phyloP scores from a whole-genome alignment of 495 filamentous ascomycete species.

The Diplogelasinospora grovesii region DNA sequence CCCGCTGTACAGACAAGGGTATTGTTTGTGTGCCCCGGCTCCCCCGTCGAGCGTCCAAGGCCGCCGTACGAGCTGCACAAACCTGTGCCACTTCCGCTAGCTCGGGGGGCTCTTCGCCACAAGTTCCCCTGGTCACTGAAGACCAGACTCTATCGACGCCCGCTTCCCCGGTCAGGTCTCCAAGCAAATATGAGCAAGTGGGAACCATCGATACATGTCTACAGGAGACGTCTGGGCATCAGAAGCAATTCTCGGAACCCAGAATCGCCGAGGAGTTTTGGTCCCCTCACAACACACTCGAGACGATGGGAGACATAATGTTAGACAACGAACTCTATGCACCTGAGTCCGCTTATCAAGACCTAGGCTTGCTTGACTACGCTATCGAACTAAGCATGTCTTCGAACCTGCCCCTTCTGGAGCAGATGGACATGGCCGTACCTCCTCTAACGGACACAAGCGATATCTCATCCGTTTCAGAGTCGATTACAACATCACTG shows the following conservation, averaged over 20 bases:
- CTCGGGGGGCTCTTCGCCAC: slow-evolving; percentile 9
- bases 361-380: slow-evolving; percentile 30
- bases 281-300: slow-evolving; percentile 29
- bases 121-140: slow-evolving; percentile 17
- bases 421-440: slow-evolving; percentile 24
- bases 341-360: slow-evolving; percentile 26
- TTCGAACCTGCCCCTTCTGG: slow-evolving; percentile 16
- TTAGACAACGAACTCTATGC: slow-evolving; percentile 21
- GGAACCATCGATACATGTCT: slow-evolving; percentile 23
- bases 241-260: too few relatives aligned
- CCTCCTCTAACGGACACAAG: slow-evolving; percentile 23
- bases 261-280: slow-evolving; percentile 22
- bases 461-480: slow-evolving; percentile 28
- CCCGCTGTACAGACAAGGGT: slow-evolving; percentile 51
- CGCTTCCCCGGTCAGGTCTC: slow-evolving; percentile 19
- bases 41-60: slow-evolving; percentile 50
- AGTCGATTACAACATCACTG: slow-evolving; percentile 31
- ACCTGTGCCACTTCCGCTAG: slow-evolving; percentile 20
- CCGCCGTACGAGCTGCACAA: slow-evolving; percentile 33
- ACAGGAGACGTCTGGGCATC: too few relatives aligned
- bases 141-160: slow-evolving; percentile 22
- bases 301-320: slow-evolving; percentile 26
- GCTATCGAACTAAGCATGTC: slow-evolving; percentile 30
- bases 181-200: slow-evolving; percentile 20
- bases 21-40: slow-evolving; percentile 48